Percentiles rank a stretch among this genome's conserved stretches.
phyloP scores from a whole-genome alignment of 257 asterid species.

The Salvia hispanica region DNA sequence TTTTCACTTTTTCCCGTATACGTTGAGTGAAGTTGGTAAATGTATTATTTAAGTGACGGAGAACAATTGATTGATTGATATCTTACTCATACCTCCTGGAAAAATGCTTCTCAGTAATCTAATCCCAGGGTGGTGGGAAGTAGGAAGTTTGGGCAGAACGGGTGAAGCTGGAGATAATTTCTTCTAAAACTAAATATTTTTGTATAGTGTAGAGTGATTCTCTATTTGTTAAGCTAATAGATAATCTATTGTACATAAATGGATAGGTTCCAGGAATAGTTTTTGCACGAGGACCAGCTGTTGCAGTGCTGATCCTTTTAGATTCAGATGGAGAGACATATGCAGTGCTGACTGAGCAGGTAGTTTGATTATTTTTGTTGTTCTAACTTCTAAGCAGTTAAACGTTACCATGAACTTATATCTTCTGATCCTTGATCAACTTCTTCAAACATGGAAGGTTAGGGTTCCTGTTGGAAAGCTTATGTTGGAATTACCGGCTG shows the following conservation, averaged over 20 bases:
- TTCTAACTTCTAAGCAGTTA: constrained; percentile 1
- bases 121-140: constrained; percentile 1
- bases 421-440: constrained; percentile 25
- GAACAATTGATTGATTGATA: not conserved
- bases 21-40: not conserved
- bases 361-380: constrained; percentile 24
- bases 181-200: constrained; percentile 6
- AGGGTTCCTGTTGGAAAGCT: constrained; percentile 97
- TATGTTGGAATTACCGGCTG: constrained; percentile 90
- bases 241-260: constrained; percentile 26
- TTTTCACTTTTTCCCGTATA: not conserved
- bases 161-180: constrained; percentile 1
- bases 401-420: constrained; percentile 1
- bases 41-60: not conserved
- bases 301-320: constrained; percentile 87
- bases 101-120: constrained; percentile 2
- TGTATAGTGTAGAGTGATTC: constrained; percentile 14
- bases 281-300: constrained; percentile 95
- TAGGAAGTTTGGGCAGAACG: not conserved
- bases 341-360: constrained; percentile 96
- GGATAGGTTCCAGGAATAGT: constrained; percentile 90
- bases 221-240: constrained; percentile 15
- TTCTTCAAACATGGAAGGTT: constrained; percentile 51
- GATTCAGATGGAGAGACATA: constrained; percentile 81
- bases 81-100: not conserved